These are phyloP conservation scores for Climacium dendroides DNA, from an alignment of 225 moss, liverwort and hornwort genomes.

Conservation along the genomic window DNA sequence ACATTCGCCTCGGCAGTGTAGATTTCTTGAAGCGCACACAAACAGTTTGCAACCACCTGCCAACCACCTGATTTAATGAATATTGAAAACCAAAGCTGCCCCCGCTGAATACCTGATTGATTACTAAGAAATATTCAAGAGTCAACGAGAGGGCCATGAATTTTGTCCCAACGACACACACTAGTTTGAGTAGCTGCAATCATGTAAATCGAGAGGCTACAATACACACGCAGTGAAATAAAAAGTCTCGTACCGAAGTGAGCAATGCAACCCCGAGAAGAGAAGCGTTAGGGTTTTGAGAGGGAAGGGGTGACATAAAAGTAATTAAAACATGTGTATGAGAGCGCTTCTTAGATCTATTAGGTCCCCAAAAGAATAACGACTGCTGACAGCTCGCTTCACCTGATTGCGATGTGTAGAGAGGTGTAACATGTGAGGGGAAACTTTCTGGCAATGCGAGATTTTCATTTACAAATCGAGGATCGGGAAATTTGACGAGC, in stretches of 20 bases:
- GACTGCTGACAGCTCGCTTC: neutral
- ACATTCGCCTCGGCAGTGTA: constrained; percentile 61
- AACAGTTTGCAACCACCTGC: constrained; percentile 94
- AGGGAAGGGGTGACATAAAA: neutral
- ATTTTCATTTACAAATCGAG: neutral
- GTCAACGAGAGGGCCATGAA: neutral
- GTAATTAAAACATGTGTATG: neutral
- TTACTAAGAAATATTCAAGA: neutral
- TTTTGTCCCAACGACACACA: neutral
- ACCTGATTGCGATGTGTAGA: neutral
- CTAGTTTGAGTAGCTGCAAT: neutral
- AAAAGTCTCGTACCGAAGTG: neutral
- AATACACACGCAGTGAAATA: neutral
- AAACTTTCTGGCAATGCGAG: neutral
- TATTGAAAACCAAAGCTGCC: neutral
- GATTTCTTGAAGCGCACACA: constrained; percentile 86
- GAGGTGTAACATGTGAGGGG: neutral
- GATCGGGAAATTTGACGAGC: neutral
- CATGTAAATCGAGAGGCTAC: neutral
- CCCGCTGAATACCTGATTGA: neutral
- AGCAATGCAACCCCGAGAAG: neutral
- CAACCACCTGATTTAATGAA: neutral
- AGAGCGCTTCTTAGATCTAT: neutral
- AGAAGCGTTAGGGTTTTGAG: neutral
- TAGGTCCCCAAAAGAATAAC: neutral